Conservation (phyloP, 1,284 basidiomycete genomes). For the Wallemia hederae region DNA sequence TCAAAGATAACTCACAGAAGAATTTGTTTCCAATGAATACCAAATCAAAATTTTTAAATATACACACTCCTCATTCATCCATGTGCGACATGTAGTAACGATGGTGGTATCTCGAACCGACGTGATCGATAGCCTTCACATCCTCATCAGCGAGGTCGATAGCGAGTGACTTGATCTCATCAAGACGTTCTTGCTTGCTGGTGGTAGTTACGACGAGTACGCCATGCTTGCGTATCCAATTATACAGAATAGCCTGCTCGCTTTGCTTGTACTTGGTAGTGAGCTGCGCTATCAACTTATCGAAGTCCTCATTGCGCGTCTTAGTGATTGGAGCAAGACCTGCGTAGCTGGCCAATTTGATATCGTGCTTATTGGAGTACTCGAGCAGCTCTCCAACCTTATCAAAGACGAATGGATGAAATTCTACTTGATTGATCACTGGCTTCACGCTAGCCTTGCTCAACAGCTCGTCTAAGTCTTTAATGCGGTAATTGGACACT, state of each 20-base stretch:
- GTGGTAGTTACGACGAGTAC: not conserved
- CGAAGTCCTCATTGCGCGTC: not conserved
- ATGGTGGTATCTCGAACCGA: not conserved
- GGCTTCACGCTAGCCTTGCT: constrained; percentile 10
- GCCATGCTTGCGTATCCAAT: not conserved
- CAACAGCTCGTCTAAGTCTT: constrained; percentile 33
- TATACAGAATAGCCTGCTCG: constrained; percentile 14
- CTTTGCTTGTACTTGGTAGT: not conserved
- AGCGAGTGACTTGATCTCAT: not conserved
- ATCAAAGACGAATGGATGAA: constrained; percentile 46
- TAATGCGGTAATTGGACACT: constrained; percentile 47
- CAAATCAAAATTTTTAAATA: too few relatives aligned
- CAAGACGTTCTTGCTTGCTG: not conserved
- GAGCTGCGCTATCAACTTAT: not conserved
- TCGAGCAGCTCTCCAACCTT: constrained; percentile 26
- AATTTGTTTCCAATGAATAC: too few relatives aligned
- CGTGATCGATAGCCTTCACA: not conserved
- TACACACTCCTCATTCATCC: not conserved
- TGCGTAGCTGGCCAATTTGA: constrained; percentile 22
- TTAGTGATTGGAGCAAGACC: not conserved
- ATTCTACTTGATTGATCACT: constrained; percentile 21
- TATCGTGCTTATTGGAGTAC: constrained; percentile 29
- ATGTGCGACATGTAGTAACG: constrained; percentile 2
- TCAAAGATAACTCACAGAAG: too few relatives aligned
- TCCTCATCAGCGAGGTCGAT: not conserved